phyloP scores from a whole-genome alignment of 2,329 filamentous ascomycete species.

The Aschersonia sp. region DNA sequence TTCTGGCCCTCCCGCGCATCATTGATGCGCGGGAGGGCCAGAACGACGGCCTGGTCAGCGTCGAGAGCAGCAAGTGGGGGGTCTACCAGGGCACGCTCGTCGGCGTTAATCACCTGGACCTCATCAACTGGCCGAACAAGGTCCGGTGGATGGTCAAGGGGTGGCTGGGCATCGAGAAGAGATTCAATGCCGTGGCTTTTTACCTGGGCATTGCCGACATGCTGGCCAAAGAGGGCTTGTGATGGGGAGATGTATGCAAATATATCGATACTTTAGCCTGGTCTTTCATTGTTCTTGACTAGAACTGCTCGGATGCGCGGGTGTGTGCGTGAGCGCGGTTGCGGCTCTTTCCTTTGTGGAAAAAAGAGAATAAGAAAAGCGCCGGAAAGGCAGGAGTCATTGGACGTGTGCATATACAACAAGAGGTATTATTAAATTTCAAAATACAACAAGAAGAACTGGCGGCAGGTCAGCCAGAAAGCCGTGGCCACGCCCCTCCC shows the following conservation, averaged over 20 bases:
- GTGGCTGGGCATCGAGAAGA: constrained; percentile 36
- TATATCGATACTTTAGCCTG: neutral
- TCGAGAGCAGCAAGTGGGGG: constrained; percentile 47
- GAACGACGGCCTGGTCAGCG: constrained; percentile 56
- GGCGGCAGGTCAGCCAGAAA: too few relatives aligned
- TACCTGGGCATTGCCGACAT: constrained; percentile 55
- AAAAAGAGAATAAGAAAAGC: too few relatives aligned
- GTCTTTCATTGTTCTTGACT: too few relatives aligned
- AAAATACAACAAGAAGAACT: too few relatives aligned
- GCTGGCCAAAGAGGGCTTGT: constrained; percentile 51
- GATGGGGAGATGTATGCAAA: constrained; percentile 3
- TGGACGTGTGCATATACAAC: too few relatives aligned
- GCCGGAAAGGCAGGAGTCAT: too few relatives aligned
- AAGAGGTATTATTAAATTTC: too few relatives aligned
- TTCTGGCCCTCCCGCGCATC: too few relatives aligned
- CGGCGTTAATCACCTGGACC: constrained; percentile 46
- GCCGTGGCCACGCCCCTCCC: too few relatives aligned
- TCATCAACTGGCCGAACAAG: constrained; percentile 55
- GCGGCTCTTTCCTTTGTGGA: too few relatives aligned
- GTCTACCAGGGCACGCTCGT: constrained; percentile 49
- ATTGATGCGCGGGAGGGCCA: constrained; percentile 37
- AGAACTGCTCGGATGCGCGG: too few relatives aligned
- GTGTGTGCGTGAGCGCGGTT: too few relatives aligned
- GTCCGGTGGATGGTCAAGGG: constrained; percentile 38
- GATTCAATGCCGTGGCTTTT: constrained; percentile 54